These are phyloP conservation scores for Oryza australiensis DNA, from an alignment of 176 grass and related monocot species.

Conservation along the genomic window DNA sequence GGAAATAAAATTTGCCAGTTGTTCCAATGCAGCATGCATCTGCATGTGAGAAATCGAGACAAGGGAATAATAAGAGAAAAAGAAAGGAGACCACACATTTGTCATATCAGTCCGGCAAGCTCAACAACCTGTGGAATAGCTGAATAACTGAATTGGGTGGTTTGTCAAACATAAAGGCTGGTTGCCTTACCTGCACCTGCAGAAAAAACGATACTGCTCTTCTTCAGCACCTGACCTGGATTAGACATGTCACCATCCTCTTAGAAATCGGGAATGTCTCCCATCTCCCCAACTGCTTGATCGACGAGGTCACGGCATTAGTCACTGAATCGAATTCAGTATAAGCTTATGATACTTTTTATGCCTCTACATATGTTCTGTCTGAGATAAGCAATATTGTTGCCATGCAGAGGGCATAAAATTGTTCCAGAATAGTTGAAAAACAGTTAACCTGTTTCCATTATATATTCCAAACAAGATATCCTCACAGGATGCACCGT, in stretches of 20 bases:
- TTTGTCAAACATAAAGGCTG: conserved; percentile 39
- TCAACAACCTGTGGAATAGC: conserved; percentile 10
- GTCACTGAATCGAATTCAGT: background rate
- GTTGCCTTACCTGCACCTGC: conserved; percentile 33
- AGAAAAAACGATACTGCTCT: conserved; percentile 16
- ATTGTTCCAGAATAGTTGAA: background rate
- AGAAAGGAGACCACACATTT: background rate
- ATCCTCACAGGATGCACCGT: conserved; percentile 11
- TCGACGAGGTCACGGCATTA: background rate
- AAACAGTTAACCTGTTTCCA: background rate
- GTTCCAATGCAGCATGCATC: background rate
- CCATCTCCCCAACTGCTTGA: background rate
- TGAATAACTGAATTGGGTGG: background rate
- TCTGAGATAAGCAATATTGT: conserved; percentile 1
- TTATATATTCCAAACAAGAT: background rate
- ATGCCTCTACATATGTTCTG: background rate
- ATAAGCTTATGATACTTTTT: background rate
- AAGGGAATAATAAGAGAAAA: background rate
- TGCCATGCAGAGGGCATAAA: background rate
- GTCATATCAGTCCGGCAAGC: background rate
- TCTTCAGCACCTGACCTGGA: background rate
- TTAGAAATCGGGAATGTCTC: conserved; percentile 26
- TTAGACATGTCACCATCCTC: background rate
- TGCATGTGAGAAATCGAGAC: background rate
- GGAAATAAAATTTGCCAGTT: background rate